Percentiles rank a stretch among this genome's conserved stretches.
phyloP scores from a whole-genome alignment of 257 asterid species.

The Vinca minor region DNA sequence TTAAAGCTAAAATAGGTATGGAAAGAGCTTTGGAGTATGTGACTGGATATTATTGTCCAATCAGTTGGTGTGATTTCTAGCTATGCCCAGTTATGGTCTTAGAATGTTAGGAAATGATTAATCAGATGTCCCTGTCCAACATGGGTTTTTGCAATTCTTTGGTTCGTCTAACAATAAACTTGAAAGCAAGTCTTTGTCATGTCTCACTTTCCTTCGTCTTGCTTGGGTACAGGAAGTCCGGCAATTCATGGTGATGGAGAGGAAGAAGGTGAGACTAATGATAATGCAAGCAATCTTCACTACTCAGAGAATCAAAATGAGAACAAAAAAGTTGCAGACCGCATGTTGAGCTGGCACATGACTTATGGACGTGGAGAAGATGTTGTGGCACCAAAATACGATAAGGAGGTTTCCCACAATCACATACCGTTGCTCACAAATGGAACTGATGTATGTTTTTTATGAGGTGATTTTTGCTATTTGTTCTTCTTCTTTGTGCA shows the following conservation, averaged over 20 bases:
- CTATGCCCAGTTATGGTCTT: not conserved
- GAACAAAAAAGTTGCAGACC: slow-evolving; percentile 77
- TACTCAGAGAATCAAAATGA: slow-evolving; percentile 54
- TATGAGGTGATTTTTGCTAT: slow-evolving; percentile 12
- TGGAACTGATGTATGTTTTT: slow-evolving; percentile 85
- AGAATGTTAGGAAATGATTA: not conserved
- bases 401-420: slow-evolving; percentile 79
- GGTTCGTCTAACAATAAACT: not conserved
- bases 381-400: slow-evolving; percentile 73
- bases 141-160: not conserved
- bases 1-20: not conserved
- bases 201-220: not conserved
- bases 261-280: slow-evolving; percentile 54
- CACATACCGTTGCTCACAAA: slow-evolving; percentile 91
- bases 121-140: not conserved
- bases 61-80: not conserved
- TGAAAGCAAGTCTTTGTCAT: not conserved
- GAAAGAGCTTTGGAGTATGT: not conserved
- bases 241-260: slow-evolving; percentile 72
- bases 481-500: slow-evolving; percentile 9
- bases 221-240: slow-evolving; percentile 68
- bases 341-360: slow-evolving; percentile 96
- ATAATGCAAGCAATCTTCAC: slow-evolving; percentile 42
- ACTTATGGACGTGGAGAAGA: slow-evolving; percentile 70
- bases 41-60: not conserved